These are phyloP conservation scores for Annulohypoxylon moriforme DNA, from an alignment of 495 filamentous ascomycete species.

Conservation along the genomic window DNA sequence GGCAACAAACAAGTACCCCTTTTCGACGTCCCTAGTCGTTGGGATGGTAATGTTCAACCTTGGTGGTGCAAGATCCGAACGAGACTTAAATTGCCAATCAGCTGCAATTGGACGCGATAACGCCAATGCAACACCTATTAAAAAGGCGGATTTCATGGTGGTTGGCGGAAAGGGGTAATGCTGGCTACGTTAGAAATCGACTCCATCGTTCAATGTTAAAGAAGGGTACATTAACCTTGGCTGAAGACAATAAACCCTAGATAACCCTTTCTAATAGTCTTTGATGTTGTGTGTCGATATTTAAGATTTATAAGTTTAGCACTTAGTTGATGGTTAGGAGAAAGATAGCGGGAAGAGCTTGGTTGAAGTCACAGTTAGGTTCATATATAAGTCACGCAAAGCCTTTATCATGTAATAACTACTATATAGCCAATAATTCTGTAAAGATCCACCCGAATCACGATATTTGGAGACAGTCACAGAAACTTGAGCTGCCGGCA, in stretches of 20 bases:
- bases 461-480: neutral
- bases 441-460: neutral
- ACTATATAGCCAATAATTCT: neutral
- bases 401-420: neutral
- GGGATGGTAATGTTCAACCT: conserved; percentile 67
- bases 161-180: conserved; percentile 29
- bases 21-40: conserved; percentile 59
- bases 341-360: no score
- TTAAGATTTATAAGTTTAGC: neutral
- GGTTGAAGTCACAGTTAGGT: neutral
- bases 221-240: conserved; percentile 70
- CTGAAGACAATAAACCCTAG: conserved; percentile 54
- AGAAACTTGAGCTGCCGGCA: neutral
- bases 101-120: conserved; percentile 50
- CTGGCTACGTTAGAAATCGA: conserved; percentile 57
- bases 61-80: conserved; percentile 66
- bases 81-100: conserved; percentile 68
- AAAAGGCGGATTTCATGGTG: conserved; percentile 52
- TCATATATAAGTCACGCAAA: neutral
- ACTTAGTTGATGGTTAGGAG: neutral
- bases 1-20: conserved; percentile 66
- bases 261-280: conserved; percentile 39
- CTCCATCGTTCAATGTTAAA: conserved; percentile 48
- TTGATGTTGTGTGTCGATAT: neutral
- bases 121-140: conserved; percentile 42